phyloP scores from a whole-genome alignment of 352 stramenopile genomes.

The Pythium sukuiense region DNA sequence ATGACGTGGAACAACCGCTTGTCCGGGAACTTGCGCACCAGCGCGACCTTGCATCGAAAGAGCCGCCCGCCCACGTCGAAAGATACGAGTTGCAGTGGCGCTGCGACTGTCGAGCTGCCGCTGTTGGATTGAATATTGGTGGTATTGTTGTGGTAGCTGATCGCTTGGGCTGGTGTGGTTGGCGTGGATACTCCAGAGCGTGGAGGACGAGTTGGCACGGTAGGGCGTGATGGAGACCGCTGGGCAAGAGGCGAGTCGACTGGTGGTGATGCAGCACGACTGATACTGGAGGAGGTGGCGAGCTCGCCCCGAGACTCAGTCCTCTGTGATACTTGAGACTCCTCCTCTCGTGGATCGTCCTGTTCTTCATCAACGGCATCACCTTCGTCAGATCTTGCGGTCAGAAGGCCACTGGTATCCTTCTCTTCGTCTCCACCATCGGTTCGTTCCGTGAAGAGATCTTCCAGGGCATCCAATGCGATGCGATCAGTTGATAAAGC shows the following conservation, averaged over 20 bases:
- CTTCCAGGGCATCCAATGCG: constrained; percentile 15
- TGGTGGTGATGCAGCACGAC: not conserved
- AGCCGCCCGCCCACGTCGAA: constrained; percentile 74
- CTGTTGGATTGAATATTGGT: not conserved
- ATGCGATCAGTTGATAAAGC: constrained; percentile 15
- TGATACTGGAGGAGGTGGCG: not conserved
- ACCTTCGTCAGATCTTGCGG: not conserved
- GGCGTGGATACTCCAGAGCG: not conserved
- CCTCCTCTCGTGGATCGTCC: not conserved
- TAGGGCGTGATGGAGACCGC: constrained; percentile 7
- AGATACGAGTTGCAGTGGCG: constrained; percentile 26
- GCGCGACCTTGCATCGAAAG: constrained; percentile 66
- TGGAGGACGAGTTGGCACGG: constrained; percentile 8
- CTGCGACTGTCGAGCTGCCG: not conserved
- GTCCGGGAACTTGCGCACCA: constrained; percentile 57
- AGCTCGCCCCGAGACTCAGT: too few relatives aligned
- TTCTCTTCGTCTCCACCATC: constrained; percentile 12
- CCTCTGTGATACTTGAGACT: not conserved
- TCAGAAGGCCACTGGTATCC: not conserved
- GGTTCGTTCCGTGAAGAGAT: constrained; percentile 25
- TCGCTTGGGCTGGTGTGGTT: not conserved
- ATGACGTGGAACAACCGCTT: constrained; percentile 67
- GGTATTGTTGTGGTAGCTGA: not conserved
- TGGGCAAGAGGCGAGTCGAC: not conserved
- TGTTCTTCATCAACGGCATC: not conserved